Percentiles rank a stretch among this genome's conserved stretches.
These are phyloP conservation scores for Polychytrium aggregatum DNA, from an alignment of 192 early-diverging fungal species.

Conservation along the genomic window DNA sequence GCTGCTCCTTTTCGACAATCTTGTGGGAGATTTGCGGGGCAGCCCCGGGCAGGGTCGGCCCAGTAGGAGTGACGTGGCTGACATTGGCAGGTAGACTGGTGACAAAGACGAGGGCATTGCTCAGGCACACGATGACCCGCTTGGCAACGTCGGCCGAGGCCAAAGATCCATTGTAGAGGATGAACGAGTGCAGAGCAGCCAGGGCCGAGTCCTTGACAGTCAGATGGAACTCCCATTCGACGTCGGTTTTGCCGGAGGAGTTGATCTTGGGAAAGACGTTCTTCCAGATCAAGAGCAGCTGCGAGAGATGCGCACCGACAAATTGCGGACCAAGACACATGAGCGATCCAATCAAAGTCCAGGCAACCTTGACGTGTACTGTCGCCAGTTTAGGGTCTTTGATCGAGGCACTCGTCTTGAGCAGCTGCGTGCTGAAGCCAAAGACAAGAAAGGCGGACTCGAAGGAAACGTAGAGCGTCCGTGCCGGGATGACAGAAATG, in stretches of 20 bases:
- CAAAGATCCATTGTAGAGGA: constrained; percentile 55
- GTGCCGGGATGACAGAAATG: constrained; percentile 52
- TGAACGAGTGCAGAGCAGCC: constrained; percentile 57
- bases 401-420: constrained; percentile 41
- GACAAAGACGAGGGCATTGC: constrained; percentile 58
- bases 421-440: constrained; percentile 59
- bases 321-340: constrained; percentile 74
- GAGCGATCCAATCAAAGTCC: constrained; percentile 64
- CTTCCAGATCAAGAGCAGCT: constrained; percentile 71
- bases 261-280: constrained; percentile 59
- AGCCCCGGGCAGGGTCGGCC: constrained; percentile 2
- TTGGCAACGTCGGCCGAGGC: constrained; percentile 67
- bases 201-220: constrained; percentile 50
- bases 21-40: constrained; percentile 35
- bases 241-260: constrained; percentile 56
- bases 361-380: constrained; percentile 59
- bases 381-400: constrained; percentile 50
- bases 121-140: constrained; percentile 58
- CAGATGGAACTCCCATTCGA: constrained; percentile 48
- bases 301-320: constrained; percentile 64
- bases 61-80: constrained; percentile 23
- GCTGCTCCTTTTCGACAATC: too few relatives aligned
- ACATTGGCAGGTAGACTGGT: constrained; percentile 38
- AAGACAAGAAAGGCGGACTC: constrained; percentile 71
- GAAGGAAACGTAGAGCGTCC: constrained; percentile 61